A percentile compares a stretch with the other conserved stretches of the same genome.
These are phyloP conservation scores for Eucalyptus regnans DNA, from an alignment of 345 rosid genomes.

Conservation along the genomic window DNA sequence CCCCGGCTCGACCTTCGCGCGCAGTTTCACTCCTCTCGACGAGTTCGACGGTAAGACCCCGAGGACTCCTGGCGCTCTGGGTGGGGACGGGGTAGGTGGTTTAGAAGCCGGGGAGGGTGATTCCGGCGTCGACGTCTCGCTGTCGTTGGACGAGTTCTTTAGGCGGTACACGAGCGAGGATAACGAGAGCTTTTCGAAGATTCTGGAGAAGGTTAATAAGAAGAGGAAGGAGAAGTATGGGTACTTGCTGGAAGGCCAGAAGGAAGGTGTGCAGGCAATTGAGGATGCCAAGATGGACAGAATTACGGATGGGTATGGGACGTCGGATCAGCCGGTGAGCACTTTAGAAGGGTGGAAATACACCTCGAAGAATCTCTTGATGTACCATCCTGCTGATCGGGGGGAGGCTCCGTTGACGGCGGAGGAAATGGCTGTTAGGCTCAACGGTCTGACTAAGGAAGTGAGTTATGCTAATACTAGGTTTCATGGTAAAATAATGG, in stretches of 20 bases:
- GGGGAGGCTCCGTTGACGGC: constrained; percentile 80
- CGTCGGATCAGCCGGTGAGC: constrained; percentile 84
- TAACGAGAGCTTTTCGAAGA: constrained; percentile 77
- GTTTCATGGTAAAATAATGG: constrained; percentile 85
- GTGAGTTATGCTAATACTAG: constrained; percentile 55
- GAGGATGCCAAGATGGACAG: constrained; percentile 61
- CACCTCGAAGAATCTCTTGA: constrained; percentile 78
- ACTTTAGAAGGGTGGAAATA: constrained; percentile 89
- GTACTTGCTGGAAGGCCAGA: constrained; percentile 54
- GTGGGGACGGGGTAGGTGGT: constrained; percentile 15
- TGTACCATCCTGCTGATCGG: constrained; percentile 90
- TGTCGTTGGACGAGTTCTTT: constrained; percentile 74
- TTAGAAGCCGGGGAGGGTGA: constrained; percentile 17
- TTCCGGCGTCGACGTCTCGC: constrained; percentile 35
- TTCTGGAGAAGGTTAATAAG: constrained; percentile 79
- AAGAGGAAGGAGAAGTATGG: constrained; percentile 71
- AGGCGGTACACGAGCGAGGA: constrained; percentile 89
- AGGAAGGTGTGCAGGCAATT: constrained; percentile 22
- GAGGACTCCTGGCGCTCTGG: constrained; percentile 21
- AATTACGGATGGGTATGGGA: constrained; percentile 91
- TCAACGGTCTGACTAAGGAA: constrained; percentile 71
- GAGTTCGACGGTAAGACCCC: constrained; percentile 56
- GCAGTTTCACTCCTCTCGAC: constrained; percentile 74
- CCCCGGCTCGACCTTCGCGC: constrained; percentile 76
- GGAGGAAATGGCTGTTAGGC: constrained; percentile 59